phyloP scores from a whole-genome alignment of 192 early-diverging fungal genomes.

The Backusella sp. region DNA sequence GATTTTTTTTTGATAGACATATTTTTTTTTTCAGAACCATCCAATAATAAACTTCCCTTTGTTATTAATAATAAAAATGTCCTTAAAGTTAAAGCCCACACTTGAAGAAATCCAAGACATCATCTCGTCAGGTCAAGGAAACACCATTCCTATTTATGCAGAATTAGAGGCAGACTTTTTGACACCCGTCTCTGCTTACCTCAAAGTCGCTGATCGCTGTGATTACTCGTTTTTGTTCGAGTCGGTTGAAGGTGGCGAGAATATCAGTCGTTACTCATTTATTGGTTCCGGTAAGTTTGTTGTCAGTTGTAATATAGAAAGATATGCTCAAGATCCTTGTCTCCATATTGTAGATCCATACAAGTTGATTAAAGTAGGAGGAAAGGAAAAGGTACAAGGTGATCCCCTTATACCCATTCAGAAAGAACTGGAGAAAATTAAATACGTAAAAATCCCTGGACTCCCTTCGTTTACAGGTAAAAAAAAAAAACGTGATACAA shows the following conservation, averaged over 20 bases:
- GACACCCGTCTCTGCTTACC: slow-evolving; percentile 95
- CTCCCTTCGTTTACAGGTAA: slow-evolving; percentile 83
- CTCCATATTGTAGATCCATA: slow-evolving; percentile 71
- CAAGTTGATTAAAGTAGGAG: slow-evolving; percentile 79
- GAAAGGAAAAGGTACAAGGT: slow-evolving; percentile 63
- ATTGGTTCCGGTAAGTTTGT: slow-evolving; percentile 76
- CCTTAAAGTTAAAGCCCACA: slow-evolving; percentile 58
- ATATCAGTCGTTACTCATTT: slow-evolving; percentile 94
- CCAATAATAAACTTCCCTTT: slow-evolving; percentile 31
- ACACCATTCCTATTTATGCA: slow-evolving; percentile 89
- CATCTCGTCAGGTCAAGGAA: slow-evolving; percentile 62
- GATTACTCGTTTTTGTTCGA: slow-evolving; percentile 96
- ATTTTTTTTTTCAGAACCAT: background rate
- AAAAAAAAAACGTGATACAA: background rate
- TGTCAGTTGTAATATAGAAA: background rate
- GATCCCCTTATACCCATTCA: slow-evolving; percentile 89
- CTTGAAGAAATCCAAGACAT: slow-evolving; percentile 68
- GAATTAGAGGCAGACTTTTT: slow-evolving; percentile 89
- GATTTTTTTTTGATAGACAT: background rate
- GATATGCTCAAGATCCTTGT: background rate
- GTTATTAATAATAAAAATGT: slow-evolving; percentile 41
- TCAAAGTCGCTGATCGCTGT: slow-evolving; percentile 77
- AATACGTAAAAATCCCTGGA: slow-evolving; percentile 78
- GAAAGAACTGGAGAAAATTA: slow-evolving; percentile 74
- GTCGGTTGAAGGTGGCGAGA: slow-evolving; percentile 91